A percentile compares a stretch with the other conserved stretches of the same genome.
These are phyloP conservation scores for Neoscytalidium dimidiatum DNA, from an alignment of 2,329 filamentous ascomycete species.

Conservation along the genomic window DNA sequence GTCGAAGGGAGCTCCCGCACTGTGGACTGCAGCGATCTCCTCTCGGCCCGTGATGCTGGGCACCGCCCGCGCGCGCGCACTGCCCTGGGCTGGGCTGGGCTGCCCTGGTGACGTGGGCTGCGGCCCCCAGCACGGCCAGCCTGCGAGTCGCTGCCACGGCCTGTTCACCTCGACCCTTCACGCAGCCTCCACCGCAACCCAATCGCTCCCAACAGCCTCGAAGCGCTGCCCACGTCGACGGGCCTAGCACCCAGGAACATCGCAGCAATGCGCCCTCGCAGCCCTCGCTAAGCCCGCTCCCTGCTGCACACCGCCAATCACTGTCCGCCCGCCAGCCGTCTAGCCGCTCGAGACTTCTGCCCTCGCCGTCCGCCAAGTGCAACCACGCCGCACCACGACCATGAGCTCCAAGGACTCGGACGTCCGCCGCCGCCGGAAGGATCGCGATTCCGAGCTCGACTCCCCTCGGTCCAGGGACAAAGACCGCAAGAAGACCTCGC, in stretches of 20 bases:
- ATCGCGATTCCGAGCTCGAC: constrained; percentile 31
- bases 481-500: constrained; percentile 31
- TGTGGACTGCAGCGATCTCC: background rate
- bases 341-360: constrained; percentile 18
- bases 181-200: background rate
- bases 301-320: constrained; percentile 17
- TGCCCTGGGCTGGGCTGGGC: too few species aligned
- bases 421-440: constrained; percentile 41
- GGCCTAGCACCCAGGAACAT: constrained; percentile 8
- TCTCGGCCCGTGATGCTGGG: background rate
- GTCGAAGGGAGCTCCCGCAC: background rate
- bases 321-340: background rate
- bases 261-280: constrained; percentile 10
- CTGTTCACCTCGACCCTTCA: background rate
- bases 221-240: constrained; percentile 4
- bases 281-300: constrained; percentile 11
- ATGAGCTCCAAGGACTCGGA: constrained; percentile 30
- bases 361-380: constrained; percentile 13
- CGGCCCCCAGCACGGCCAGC: background rate
- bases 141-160: too few species aligned
- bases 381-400: constrained; percentile 15
- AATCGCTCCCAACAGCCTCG: constrained; percentile 2
- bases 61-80: too few species aligned
- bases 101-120: background rate
- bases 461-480: constrained; percentile 27